Conservation (phyloP, 306 rosid genomes). For the Quercus berberidifolia region DNA sequence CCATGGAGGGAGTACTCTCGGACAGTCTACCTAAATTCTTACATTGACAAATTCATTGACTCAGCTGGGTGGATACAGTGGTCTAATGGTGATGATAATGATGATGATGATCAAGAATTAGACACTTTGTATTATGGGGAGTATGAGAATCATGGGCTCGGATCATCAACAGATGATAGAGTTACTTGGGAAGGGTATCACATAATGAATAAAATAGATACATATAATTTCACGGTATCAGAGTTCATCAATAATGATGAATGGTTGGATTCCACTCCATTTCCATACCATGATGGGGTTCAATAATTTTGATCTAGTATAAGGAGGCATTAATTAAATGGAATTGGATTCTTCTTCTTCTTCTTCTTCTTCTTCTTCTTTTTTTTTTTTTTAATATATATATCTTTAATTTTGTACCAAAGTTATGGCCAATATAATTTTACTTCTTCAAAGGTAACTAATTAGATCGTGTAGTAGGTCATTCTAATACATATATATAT, state of each 20-base stretch:
- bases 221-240: constrained; percentile 49
- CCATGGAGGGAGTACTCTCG: constrained; percentile 68
- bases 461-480: too few relatives aligned
- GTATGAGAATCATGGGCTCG: constrained; percentile 62
- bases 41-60: constrained; percentile 55
- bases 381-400: too few relatives aligned
- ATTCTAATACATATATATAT: too few relatives aligned
- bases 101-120: constrained; percentile 10
- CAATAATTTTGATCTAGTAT: too few relatives aligned
- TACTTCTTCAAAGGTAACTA: too few relatives aligned
- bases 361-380: too few relatives aligned
- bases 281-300: constrained; percentile 45
- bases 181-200: constrained; percentile 59
- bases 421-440: too few relatives aligned
- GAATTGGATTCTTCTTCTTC: too few relatives aligned
- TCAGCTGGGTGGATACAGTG: constrained; percentile 58
- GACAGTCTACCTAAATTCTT: constrained; percentile 54
- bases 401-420: too few relatives aligned
- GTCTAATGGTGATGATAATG: constrained; percentile 14
- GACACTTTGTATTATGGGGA: constrained; percentile 69
- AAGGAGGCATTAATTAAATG: neutral
- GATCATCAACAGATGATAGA: constrained; percentile 43
- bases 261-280: constrained; percentile 68
- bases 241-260: constrained; percentile 55
- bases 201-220: constrained; percentile 54